These are phyloP conservation scores for Saccharomyces hybrid DNA, from an alignment of 1,139 yeast species.

Conservation along the genomic window DNA sequence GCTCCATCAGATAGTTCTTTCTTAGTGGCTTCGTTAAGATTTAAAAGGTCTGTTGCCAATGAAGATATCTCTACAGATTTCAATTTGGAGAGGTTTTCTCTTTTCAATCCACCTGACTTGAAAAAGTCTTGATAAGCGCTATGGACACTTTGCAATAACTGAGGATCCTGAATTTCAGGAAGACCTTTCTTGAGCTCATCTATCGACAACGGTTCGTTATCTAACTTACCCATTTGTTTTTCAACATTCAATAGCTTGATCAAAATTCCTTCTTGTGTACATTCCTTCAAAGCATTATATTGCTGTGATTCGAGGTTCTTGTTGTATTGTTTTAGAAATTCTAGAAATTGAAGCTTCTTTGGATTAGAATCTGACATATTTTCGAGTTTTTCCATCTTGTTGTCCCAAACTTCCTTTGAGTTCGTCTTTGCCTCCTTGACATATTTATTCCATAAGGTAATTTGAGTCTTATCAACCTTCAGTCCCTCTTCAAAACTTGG, in stretches of 20 bases:
- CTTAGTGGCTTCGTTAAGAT: slow-evolving; percentile 25
- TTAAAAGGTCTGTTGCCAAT: slow-evolving; percentile 14
- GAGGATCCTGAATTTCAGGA: background rate
- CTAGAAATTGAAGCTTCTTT: slow-evolving; percentile 21
- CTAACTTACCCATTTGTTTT: slow-evolving; percentile 13
- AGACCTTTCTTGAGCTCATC: slow-evolving; percentile 17
- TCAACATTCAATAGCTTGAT: slow-evolving; percentile 24
- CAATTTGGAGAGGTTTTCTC: slow-evolving; percentile 16
- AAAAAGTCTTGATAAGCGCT: slow-evolving; percentile 22
- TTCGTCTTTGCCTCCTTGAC: slow-evolving; percentile 46
- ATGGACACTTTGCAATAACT: slow-evolving; percentile 18
- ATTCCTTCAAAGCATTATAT: slow-evolving; percentile 22
- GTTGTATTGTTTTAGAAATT: slow-evolving; percentile 21
- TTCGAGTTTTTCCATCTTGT: slow-evolving; percentile 29
- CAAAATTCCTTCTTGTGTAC: slow-evolving; percentile 26
- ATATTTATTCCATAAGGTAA: slow-evolving; percentile 66
- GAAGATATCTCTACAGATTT: slow-evolving; percentile 18
- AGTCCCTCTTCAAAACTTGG: slow-evolving; percentile 66
- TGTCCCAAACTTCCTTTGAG: slow-evolving; percentile 54
- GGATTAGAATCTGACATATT: slow-evolving; percentile 22
- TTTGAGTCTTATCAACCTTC: slow-evolving; percentile 62
- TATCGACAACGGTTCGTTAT: slow-evolving; percentile 11
- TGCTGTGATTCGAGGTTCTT: slow-evolving; percentile 22
- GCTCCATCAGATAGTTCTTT: slow-evolving; percentile 20
- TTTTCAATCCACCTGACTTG: slow-evolving; percentile 16